Conservation (phyloP, 2,329 filamentous ascomycete genomes). For the Colletotrichum tabaci region DNA sequence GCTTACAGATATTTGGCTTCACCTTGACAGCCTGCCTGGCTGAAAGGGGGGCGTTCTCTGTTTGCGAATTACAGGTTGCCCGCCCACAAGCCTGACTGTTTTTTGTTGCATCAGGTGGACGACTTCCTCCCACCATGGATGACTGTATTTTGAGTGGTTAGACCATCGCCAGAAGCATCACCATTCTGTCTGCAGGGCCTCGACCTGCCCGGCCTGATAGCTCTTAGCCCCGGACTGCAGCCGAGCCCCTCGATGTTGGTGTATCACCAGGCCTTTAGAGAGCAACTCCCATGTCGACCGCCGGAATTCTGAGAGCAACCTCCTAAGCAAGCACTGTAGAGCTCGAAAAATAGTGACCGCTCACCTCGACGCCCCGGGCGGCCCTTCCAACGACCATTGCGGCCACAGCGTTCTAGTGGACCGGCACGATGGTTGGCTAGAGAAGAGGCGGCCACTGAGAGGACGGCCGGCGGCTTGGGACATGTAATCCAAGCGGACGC, state of each 20-base stretch:
- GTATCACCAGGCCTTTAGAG: constrained; percentile 5
- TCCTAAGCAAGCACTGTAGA: constrained; percentile 16
- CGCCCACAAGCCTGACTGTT: background rate
- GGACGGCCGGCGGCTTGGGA: constrained; percentile 6
- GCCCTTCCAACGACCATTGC: background rate
- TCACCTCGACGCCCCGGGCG: constrained; percentile 7
- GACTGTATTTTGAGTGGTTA: background rate
- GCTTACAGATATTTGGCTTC: background rate
- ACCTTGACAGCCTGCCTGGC: background rate
- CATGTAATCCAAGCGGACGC: constrained; percentile 8
- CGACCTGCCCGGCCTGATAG: background rate
- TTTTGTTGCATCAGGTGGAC: constrained; percentile 19
- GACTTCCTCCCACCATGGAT: background rate
- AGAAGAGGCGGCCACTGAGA: background rate
- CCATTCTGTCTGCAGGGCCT: background rate
- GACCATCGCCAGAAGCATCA: constrained; percentile 2
- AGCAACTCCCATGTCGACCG: constrained; percentile 14
- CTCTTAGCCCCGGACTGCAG: constrained; percentile 16
- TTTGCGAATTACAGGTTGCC: background rate
- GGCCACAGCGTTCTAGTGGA: background rate
- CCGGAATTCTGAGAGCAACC: background rate
- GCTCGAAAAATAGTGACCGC: constrained; percentile 6
- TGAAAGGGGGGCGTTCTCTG: background rate
- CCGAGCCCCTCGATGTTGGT: constrained; percentile 7
- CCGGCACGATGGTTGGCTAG: background rate